These are phyloP conservation scores for Amniculicola lignicola DNA, from an alignment of 495 filamentous ascomycete species.

Conservation along the genomic window DNA sequence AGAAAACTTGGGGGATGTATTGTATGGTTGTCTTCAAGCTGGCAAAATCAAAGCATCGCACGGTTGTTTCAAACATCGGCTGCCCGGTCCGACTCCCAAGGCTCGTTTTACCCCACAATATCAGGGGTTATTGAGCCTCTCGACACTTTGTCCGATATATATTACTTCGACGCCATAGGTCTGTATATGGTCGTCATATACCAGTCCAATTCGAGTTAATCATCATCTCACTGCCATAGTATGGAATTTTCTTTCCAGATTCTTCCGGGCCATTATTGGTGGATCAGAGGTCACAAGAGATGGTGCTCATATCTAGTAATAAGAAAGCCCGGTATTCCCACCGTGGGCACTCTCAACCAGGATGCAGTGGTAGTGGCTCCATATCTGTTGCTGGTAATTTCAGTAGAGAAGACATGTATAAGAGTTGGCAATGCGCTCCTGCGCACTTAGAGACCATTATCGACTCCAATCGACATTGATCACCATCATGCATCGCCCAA, in stretches of 20 bases:
- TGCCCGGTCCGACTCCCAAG: slow-evolving; percentile 12
- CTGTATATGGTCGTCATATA: slow-evolving; percentile 20
- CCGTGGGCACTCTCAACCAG: not conserved
- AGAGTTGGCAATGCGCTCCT: not conserved
- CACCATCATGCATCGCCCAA: slow-evolving; percentile 18
- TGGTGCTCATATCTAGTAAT: slow-evolving; percentile 15
- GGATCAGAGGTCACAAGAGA: not conserved
- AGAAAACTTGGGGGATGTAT: too few species aligned
- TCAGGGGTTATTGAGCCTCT: slow-evolving; percentile 11
- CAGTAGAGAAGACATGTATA: not conserved
- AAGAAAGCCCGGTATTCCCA: not conserved
- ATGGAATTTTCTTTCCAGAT: slow-evolving; percentile 21
- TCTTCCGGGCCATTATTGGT: slow-evolving; percentile 26
- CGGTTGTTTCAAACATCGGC: slow-evolving; percentile 23
- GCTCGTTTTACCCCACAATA: slow-evolving; percentile 13
- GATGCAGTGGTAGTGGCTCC: too few species aligned
- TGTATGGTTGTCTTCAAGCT: too few species aligned
- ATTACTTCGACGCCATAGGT: slow-evolving; percentile 17
- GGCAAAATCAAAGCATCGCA: too few species aligned
- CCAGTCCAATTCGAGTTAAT: not conserved
- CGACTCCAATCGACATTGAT: not conserved
- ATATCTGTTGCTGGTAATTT: not conserved
- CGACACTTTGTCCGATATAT: slow-evolving; percentile 19
- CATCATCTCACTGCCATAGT: slow-evolving; percentile 3
- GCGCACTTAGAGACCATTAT: not conserved